Base-by-base conservation (phyloP, 176 grass and related monocot species). In the Aegilops bicornis region DNA sequence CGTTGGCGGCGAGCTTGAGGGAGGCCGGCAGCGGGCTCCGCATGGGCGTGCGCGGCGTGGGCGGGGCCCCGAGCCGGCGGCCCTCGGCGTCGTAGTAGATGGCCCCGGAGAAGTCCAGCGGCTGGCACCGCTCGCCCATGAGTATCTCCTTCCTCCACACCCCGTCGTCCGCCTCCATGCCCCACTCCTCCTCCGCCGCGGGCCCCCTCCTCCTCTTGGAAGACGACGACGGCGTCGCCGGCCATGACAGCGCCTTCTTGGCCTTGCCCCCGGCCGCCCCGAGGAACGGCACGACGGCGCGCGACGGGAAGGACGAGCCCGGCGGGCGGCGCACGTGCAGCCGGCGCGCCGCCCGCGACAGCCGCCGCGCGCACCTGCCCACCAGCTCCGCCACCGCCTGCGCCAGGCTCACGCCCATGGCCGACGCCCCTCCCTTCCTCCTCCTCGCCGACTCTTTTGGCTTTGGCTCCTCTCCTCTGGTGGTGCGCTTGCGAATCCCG, bases 51-150 rank as follows among this genome's bases (percentile, higher is more conserved):
- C 93, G 89, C 35, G 93, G 93, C 9, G 93, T 69, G 14, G 91
- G 91, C 62, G 87, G 65, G 25, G 76, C 74, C 22, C 73, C 90
- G 45, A 98, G 86, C 11, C 86, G 89, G 10, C 83, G 90, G 0
- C 94, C 97, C 4, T 94, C 77, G 59, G 90, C 90, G 75, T 99
- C 97, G 79, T 99, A 99, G 81, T 92, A 88, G 81, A 99, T 99
- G 65, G 91, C 91, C 5, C 93, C 97, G 79, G 94, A 93, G 94
- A 96, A 99, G 6, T 94, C 73, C 56, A 95, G 89, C 20, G 93
- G 96, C 76, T 89, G 89, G 84, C 96, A 95, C 31, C 90, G 89
- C 86, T 92, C 93, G 66, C 96, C 96, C 93, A 95, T 94, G 20
- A 98, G 40, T 63, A 96, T 96, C 83, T 86, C 86, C 91, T 86